Base-by-base conservation (phyloP, 129 eudicot genomes). In the Artemisia argyi region DNA sequence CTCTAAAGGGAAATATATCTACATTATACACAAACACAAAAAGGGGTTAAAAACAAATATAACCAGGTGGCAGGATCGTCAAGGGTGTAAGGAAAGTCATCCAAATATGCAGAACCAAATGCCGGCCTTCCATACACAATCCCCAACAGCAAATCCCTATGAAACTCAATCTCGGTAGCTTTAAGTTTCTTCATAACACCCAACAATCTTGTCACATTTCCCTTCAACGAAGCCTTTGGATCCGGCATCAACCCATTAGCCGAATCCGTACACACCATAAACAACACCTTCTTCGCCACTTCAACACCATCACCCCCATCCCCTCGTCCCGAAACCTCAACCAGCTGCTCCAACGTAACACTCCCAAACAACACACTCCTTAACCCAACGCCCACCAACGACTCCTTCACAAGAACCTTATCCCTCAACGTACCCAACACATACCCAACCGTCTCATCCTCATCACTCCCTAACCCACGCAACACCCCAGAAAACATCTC, bases 191-290 rank as follows among this genome's bases (percentile, higher is more conserved):
- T 95, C 96, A 95, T 90, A 20, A 90, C 84, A 78, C 79, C 94
- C 83, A 88, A 75, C 12, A 95, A 24, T 22, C 24, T 22, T 22
- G 85, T 91, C 30, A 35, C 53, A 70, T 95, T 95, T 51, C 99
- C 99, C 72, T 83, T 89, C 50, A 90, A 76, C 3, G 93, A 89
- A 85, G 91, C 82, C 57, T 79, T 86, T 71, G 85, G 17, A 84
- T 91, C 96, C 4, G 99, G 99, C 99, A 95, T 95, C 80, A 95
- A 83, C 57, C 99, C 99, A 76, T 90, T 95, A 22, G 77, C 78
- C 65, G 99, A 96, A 70, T 95, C 85, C 8, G 87, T 95, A 59
- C 99, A 95, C 26, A 85, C 97, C 84, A 50, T 79, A 49, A 44
- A n/a, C 59, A 95, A 74, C 71, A 95, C 91, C 35, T 68, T 68